Conservation (phyloP, 2,329 filamentous ascomycete genomes). For the Albifimbria verrucaria region DNA sequence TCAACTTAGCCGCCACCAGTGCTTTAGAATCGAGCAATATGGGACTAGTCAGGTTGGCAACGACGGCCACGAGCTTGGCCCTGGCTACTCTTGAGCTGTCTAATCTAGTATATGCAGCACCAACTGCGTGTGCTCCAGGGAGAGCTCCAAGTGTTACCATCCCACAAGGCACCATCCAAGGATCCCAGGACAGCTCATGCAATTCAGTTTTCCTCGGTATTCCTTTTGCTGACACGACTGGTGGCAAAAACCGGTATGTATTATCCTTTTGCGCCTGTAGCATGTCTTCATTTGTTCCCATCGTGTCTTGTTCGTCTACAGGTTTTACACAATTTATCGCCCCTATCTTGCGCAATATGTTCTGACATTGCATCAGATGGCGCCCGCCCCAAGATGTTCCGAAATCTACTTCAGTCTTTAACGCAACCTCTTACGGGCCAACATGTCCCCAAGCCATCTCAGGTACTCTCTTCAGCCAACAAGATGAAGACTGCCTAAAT, state of each 20-base stretch:
- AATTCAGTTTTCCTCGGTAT: constrained; percentile 35
- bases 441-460: constrained; percentile 20
- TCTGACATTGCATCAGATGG: constrained; percentile 12
- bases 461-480: constrained; percentile 11
- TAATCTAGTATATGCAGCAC: neutral
- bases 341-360: neutral
- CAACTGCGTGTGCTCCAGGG: neutral
- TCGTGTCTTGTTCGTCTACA: neutral
- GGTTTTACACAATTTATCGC: neutral
- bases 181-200: constrained; percentile 29
- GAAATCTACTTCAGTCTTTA: constrained; percentile 8
- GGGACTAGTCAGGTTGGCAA: constrained; percentile 12
- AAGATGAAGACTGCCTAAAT: constrained; percentile 39
- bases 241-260: constrained; percentile 31
- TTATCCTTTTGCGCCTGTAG: neutral
- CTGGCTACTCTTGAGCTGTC: constrained; percentile 13
- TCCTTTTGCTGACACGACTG: constrained; percentile 36
- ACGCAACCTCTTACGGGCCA: constrained; percentile 14
- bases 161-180: constrained; percentile 28
- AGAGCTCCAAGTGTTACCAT: constrained; percentile 13
- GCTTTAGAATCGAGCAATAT: constrained; percentile 6
- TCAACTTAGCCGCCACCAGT: constrained; percentile 4
- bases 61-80: constrained; percentile 10
- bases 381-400: constrained; percentile 16
- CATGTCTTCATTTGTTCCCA: constrained; percentile 2